Evolutionary conservation across 345 rosid genomes (phyloP).

Genomic region (Salix brachista): DNA sequence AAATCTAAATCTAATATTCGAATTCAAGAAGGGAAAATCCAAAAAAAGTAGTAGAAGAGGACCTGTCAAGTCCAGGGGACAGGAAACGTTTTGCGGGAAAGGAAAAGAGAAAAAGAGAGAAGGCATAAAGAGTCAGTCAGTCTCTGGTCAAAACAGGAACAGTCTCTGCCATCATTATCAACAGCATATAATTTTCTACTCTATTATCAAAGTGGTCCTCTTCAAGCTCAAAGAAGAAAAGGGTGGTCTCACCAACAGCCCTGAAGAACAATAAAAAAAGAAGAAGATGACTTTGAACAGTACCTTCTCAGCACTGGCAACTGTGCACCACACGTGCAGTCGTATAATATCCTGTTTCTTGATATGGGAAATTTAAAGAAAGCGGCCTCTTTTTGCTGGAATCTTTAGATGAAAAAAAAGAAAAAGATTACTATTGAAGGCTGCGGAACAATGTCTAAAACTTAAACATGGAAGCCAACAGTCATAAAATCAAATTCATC

Average conservation of each 20-base stretch:
- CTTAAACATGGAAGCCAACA: no score
- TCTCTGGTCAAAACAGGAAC: conserved; percentile 20
- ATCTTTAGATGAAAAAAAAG: no score
- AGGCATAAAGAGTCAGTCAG: not conserved
- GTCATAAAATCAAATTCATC: not conserved
- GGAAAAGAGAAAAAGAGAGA: not conserved
- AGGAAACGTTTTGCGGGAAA: conserved; percentile 28
- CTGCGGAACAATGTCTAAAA: no score
- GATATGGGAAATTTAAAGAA: not conserved
- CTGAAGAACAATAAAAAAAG: conserved; percentile 10
- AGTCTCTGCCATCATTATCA: not conserved
- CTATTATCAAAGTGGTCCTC: conserved; percentile 32
- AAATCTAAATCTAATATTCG: not conserved
- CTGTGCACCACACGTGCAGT: conserved; percentile 42
- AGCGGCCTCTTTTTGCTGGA: not conserved
- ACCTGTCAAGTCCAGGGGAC: conserved; percentile 17
- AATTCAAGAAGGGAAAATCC: not conserved
- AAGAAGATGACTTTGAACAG: not conserved
- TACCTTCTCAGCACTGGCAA: not conserved
- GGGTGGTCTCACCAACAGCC: conserved; percentile 30
- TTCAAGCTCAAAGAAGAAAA: conserved; percentile 20
- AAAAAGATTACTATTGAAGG: no score
- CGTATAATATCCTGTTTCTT: not conserved
- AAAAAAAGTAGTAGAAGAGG: not conserved
- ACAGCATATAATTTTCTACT: conserved; percentile 20